Base-by-base conservation (phyloP, 495 filamentous ascomycete genomes). In the Hypoxylon trugodes region DNA sequence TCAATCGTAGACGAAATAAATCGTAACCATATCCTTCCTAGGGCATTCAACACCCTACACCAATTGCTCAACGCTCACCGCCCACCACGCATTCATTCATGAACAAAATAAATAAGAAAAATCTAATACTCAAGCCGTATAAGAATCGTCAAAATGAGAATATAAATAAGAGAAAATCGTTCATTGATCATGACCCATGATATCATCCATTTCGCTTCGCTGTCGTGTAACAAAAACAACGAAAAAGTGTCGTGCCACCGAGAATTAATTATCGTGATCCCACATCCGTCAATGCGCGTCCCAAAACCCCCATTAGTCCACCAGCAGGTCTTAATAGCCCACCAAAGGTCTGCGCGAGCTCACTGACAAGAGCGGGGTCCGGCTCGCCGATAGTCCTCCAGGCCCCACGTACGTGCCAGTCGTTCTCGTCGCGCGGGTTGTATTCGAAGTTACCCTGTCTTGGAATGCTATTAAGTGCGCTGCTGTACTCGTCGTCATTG, bases 341-440 rank as follows among this genome's bases (percentile, higher is more conserved):
- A 0, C 52, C 52, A 25, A 67, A 18, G 10, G 64, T 53, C 8
- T 61, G 58, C 3, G 58, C 58, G 6, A 67, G 33, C 1, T 40
- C 58, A 32, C 57, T 61, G 3, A 62, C 22, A 21, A 61, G 25
- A 9, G 26, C 43, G 24, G 63, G 51, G 19, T 66, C 63, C 4
- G 63, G 63, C 1, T 66, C 45, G n/a, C 64, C 64, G 25, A 67
- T 9, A 2, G 64, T 37, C 36, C 41, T 35, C 64, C 64, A 67
- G 15, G 52, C 64, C 2, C 64, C 64, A n/a, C 47, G 58, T 6
- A 67, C 9, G 21, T 59, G 58, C 58, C 52, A 62, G 53, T 59
- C 64, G 33, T 62, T 45, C 1, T 19, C 47, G 30, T 62, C 33
- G 33, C 52, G 64, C 21, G 64, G 64, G 18, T 54, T n/a, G 24